Evolutionary conservation across 2,329 filamentous ascomycete species (phyloP).

Genomic region (Stylonectria norvegica): DNA sequence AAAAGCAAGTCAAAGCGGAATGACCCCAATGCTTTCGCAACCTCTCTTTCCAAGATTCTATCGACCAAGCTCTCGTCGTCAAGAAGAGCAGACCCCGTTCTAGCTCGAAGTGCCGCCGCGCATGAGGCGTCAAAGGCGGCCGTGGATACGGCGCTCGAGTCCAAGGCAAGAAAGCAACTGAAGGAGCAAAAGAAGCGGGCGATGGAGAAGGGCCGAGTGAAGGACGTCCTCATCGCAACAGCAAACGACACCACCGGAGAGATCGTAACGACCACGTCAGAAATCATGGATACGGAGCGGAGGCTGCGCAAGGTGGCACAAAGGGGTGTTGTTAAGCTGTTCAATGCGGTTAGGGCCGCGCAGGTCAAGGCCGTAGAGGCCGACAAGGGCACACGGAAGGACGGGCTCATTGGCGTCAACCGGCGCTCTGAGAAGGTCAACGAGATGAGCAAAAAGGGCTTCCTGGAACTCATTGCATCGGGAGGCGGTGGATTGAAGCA

Average conservation of each 20-base stretch:
- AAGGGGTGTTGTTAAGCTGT: conserved; percentile 90
- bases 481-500: conserved; percentile 59
- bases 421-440: conserved; percentile 83
- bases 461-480: conserved; percentile 80
- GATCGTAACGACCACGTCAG: conserved; percentile 45
- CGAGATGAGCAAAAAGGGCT: conserved; percentile 96
- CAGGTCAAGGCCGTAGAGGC: conserved; percentile 85
- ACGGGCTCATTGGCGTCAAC: conserved; percentile 73
- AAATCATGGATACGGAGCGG: conserved; percentile 69
- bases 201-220: conserved; percentile 81
- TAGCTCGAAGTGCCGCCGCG: conserved; percentile 76
- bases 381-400: conserved; percentile 63
- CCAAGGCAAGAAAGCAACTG: conserved; percentile 74
- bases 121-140: conserved; percentile 68
- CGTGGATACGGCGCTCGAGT: conserved; percentile 73
- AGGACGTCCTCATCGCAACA: conserved; percentile 71
- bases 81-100: conserved; percentile 84
- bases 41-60: conserved; percentile 89
- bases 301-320: conserved; percentile 82
- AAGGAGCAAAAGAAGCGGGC: conserved; percentile 76
- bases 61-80: conserved; percentile 80
- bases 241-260: conserved; percentile 48
- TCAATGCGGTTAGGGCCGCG: conserved; percentile 90
- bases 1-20: conserved; percentile 74
- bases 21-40: conserved; percentile 87